Percentiles rank a stretch among this genome's conserved stretches.
These are phyloP conservation scores for Kwoniella shivajii DNA, from an alignment of 1,284 basidiomycete species.

Conservation along the genomic window DNA sequence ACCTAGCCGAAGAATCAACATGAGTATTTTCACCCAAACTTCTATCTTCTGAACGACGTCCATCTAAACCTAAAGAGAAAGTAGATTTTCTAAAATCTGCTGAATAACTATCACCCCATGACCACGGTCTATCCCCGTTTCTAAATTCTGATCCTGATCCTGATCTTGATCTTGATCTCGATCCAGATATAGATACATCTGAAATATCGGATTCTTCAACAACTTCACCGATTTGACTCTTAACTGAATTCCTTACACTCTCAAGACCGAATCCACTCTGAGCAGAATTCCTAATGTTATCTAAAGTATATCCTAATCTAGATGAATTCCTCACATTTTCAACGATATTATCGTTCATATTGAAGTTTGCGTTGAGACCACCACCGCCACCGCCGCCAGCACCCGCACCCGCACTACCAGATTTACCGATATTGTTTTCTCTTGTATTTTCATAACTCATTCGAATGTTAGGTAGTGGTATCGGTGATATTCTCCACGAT, in stretches of 20 bases:
- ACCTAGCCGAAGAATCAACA: no score
- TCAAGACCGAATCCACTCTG: constrained; percentile 1
- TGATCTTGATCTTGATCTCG: not conserved
- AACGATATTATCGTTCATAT: not conserved
- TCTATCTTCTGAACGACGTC: no score
- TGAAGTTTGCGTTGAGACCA: not conserved
- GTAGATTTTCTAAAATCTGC: not conserved
- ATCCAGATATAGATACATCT: no score
- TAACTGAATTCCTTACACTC: not conserved
- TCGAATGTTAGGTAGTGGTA: constrained; percentile 3
- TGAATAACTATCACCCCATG: constrained; percentile 1
- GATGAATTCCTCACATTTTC: not conserved
- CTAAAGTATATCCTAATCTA: not conserved
- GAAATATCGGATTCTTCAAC: no score
- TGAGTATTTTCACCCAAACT: no score
- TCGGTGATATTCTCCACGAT: constrained; percentile 2
- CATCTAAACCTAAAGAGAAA: not conserved
- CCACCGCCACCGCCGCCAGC: not conserved
- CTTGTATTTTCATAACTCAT: not conserved
- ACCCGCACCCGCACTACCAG: not conserved
- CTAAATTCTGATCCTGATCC: not conserved
- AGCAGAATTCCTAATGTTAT: not conserved
- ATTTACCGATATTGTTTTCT: not conserved
- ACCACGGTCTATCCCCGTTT: not conserved
- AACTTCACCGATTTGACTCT: not conserved